Evolutionary conservation across 371 early-diverging fungal species (phyloP), one percentile per base, ranked within the genome.

Genomic region (Mortierella sp.): DNA sequence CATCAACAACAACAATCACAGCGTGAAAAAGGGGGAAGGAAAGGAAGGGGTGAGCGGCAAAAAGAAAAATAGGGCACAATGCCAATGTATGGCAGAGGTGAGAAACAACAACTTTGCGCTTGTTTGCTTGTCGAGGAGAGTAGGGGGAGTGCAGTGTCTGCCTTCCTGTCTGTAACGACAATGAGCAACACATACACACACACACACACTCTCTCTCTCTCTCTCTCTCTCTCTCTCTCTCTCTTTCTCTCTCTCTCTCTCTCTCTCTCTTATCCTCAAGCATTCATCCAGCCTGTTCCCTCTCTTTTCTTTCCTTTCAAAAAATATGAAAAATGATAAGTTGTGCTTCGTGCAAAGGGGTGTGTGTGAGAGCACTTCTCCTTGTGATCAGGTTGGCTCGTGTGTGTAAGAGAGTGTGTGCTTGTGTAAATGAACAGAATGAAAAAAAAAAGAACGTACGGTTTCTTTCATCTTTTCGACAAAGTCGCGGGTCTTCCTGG

Each of bases 391-490:
- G 65, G 16, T 38, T 7, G 51, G 35, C 14, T 29, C 12, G 46
- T 16, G 29, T 12, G 46, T 27, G 4, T 51, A 3, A 58, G 55
- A 27, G 32, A 27, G 32, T 32, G 60, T 27, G n/a, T n/a, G 29
- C 11, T 12, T 58, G 58, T 29, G 60, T 10, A 55, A 11, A n/a
- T 27, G 56, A 55, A 24, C 5, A 58, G 58, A 27, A 11, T 12
- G 38, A 5, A 18, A 21, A 21, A 21, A 21, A 21, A 5, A 18
- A 4, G 41, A 43, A 71, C 44, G 77, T 89, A 89, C 93, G 86
- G 91, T 90, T 77, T 93, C 89, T 51, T 90, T 79, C 93, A 93
- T 93, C 55, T 91, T 88, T 77, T 93, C 90, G 16, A 93, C 92
- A 88, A 93, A 93, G 79, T 93, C 92, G 70, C 91, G 90, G 71